phyloP scores from a whole-genome alignment of 2,329 filamentous ascomycete genomes.

The Neofusicoccum sp. region DNA sequence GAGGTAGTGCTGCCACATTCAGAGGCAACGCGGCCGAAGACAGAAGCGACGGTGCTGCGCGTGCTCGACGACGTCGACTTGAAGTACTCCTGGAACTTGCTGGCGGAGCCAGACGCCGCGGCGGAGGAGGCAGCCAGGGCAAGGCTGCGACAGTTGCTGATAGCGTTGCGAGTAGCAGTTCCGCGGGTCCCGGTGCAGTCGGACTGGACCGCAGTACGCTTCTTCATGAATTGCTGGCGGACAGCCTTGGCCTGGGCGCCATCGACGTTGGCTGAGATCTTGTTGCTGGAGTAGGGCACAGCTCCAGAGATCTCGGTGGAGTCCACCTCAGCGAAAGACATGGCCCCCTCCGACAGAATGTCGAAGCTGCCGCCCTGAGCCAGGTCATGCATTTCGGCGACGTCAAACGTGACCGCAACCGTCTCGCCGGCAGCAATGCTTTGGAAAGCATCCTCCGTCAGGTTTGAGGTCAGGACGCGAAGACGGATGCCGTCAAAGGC shows the following conservation, averaged over 20 bases:
- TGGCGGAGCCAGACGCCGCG: constrained; percentile 48
- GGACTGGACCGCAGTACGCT: constrained; percentile 51
- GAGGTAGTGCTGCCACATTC: constrained; percentile 56
- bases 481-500: constrained; percentile 56
- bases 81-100: constrained; percentile 60
- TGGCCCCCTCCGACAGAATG: constrained; percentile 55
- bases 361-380: constrained; percentile 53
- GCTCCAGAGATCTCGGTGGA: constrained; percentile 55
- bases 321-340: constrained; percentile 55
- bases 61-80: constrained; percentile 49
- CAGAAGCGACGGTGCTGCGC: constrained; percentile 47
- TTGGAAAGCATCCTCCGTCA: constrained; percentile 52
- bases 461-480: constrained; percentile 44
- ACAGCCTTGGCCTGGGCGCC: constrained; percentile 53
- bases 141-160: constrained; percentile 55
- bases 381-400: constrained; percentile 57
- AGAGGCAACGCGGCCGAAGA: constrained; percentile 52
- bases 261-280: constrained; percentile 57
- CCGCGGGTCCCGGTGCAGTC: constrained; percentile 51
- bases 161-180: constrained; percentile 48
- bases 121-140: constrained; percentile 54
- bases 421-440: constrained; percentile 48
- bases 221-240: constrained; percentile 40
- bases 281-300: constrained; percentile 59
- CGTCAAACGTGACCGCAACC: constrained; percentile 54